These are phyloP conservation scores for Colletotrichum orchidophilum DNA, from an alignment of 2,329 filamentous ascomycete species.

Conservation along the genomic window DNA sequence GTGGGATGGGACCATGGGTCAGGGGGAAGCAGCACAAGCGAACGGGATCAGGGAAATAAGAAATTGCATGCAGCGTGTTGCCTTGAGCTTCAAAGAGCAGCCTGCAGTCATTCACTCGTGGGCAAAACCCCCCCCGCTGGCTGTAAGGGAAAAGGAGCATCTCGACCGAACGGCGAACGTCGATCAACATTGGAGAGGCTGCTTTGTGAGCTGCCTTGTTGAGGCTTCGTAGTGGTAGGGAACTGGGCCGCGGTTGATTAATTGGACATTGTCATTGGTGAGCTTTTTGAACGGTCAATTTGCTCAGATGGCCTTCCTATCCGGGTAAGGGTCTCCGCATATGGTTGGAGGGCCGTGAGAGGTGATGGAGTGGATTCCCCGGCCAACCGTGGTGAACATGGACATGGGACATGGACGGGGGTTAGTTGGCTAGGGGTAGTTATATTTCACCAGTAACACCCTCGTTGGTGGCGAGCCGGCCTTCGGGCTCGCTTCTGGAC, in stretches of 20 bases:
- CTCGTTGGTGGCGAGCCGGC: constrained; percentile 3
- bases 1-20: constrained; percentile 1
- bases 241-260: constrained; percentile 1
- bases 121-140: background rate
- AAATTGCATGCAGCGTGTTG: constrained; percentile 18
- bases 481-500: background rate
- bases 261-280: constrained; percentile 1
- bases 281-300: background rate
- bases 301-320: constrained; percentile 28
- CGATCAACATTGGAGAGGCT: constrained; percentile 13
- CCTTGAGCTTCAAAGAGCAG: background rate
- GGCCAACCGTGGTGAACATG: background rate
- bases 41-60: constrained; percentile 1
- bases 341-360: constrained; percentile 11
- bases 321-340: constrained; percentile 17
- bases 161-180: background rate
- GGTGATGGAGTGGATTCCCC: background rate
- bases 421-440: background rate
- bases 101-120: background rate
- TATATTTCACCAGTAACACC: background rate
- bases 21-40: background rate
- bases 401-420: too few relatives aligned
- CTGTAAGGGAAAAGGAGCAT: background rate
- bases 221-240: constrained; percentile 16
- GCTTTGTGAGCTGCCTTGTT: constrained; percentile 26